Conservation (phyloP, 805 yeast genomes). For the Sporopachydermia quercuum region DNA sequence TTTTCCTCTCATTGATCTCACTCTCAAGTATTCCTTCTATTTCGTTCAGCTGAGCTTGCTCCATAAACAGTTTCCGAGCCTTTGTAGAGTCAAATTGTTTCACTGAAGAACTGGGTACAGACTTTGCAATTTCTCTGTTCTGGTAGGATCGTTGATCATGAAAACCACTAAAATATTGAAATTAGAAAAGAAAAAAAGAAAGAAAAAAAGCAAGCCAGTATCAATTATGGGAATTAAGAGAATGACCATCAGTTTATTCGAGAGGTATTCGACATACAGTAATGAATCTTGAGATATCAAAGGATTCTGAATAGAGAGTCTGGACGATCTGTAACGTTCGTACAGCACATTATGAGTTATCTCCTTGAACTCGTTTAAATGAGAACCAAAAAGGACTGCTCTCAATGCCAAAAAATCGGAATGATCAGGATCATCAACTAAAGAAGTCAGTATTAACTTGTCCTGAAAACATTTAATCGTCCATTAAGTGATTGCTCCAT, state of each 20-base stretch:
- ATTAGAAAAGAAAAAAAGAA: no score
- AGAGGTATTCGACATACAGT: no score
- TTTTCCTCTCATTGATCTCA: neutral
- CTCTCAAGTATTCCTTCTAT: neutral
- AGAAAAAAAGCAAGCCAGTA: no score
- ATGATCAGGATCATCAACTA: conserved; percentile 22
- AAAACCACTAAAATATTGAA: no score
- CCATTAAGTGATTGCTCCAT: conserved; percentile 20
- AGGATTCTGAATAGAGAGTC: conserved; percentile 28
- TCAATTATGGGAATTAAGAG: no score
- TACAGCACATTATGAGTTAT: conserved; percentile 62
- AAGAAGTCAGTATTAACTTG: neutral
- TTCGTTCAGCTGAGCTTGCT: neutral
- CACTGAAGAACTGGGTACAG: no score
- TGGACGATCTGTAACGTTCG: conserved; percentile 69
- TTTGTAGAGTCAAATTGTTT: no score
- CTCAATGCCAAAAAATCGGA: conserved; percentile 31
- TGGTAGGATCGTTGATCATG: no score
- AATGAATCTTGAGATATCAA: neutral
- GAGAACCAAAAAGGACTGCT: conserved; percentile 68
- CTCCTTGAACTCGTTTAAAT: conserved; percentile 68
- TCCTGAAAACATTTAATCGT: conserved; percentile 19
- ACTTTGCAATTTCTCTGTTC: no score
- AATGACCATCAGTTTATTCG: no score
- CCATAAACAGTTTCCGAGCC: no score